Evolutionary conservation across 148 eudicot genomes (phyloP).

Genomic region (Rhododendron molle): DNA sequence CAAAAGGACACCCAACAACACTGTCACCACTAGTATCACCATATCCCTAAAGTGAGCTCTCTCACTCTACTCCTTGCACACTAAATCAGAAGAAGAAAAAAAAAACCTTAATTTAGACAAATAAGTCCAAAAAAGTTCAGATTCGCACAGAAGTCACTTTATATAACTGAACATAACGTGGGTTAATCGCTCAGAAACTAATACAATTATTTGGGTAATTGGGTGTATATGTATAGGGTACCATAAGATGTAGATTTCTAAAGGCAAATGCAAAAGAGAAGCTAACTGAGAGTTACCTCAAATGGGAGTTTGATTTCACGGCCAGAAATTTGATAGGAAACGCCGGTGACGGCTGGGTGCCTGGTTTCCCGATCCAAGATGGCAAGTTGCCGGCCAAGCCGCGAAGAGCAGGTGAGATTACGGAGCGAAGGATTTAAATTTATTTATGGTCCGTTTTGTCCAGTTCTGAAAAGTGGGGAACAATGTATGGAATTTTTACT

Average conservation of each 20-base stretch:
- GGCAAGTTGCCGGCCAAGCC: neutral
- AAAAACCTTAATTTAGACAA: neutral
- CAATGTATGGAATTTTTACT: too few relatives aligned
- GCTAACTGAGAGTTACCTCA: neutral
- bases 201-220: neutral
- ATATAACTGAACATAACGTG: neutral
- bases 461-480: too few relatives aligned
- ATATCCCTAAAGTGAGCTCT: slow-evolving; percentile 11
- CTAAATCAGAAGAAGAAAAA: neutral
- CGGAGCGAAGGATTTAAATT: neutral
- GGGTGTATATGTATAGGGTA: neutral
- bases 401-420: neutral
- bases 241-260: neutral
- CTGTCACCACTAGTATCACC: slow-evolving; percentile 36
- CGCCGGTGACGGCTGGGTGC: neutral
- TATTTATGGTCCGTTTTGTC: too few relatives aligned
- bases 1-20: slow-evolving; percentile 37
- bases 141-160: neutral
- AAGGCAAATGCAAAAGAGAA: neutral
- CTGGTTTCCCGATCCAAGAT: neutral
- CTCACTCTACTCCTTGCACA: slow-evolving; percentile 9
- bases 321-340: neutral
- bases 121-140: neutral
- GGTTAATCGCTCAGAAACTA: neutral
- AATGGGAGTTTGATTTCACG: neutral